A percentile compares a stretch with the other conserved stretches of the same genome.
phyloP scores from a whole-genome alignment of 1,139 yeast genomes.

The Yamadazyma diospyri region DNA sequence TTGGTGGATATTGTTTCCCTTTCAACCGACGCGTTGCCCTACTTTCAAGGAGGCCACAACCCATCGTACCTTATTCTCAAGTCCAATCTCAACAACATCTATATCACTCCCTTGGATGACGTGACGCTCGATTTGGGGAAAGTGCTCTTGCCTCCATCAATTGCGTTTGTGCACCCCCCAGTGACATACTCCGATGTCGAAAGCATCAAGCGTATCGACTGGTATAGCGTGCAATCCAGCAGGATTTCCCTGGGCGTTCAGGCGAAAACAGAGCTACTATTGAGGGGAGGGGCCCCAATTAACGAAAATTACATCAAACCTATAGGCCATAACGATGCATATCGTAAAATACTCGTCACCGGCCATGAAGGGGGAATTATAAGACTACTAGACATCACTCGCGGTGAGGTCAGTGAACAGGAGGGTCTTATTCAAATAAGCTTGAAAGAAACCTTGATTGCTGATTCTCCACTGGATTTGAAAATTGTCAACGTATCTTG shows the following conservation, averaged over 20 bases:
- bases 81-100: slow-evolving; percentile 52
- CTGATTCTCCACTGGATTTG: slow-evolving; percentile 25
- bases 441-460: slow-evolving; percentile 32
- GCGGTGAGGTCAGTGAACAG: slow-evolving; percentile 69
- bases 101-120: slow-evolving; percentile 26
- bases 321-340: slow-evolving; percentile 52
- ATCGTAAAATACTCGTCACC: slow-evolving; percentile 63
- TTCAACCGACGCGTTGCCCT: slow-evolving; percentile 45
- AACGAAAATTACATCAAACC: slow-evolving; percentile 33
- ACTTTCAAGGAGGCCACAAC: slow-evolving; percentile 67
- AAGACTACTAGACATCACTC: slow-evolving; percentile 77
- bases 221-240: slow-evolving; percentile 67
- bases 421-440: slow-evolving; percentile 35
- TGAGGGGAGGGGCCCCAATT: slow-evolving; percentile 73
- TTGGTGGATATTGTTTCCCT: slow-evolving; percentile 30
- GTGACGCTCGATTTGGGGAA: slow-evolving; percentile 58
- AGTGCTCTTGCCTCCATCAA: slow-evolving; percentile 69
- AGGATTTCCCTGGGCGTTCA: slow-evolving; percentile 36
- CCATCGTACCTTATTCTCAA: slow-evolving; percentile 59
- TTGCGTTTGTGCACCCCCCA: slow-evolving; percentile 78
- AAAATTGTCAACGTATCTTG: slow-evolving; percentile 61
- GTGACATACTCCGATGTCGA: slow-evolving; percentile 54
- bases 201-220: slow-evolving; percentile 59
- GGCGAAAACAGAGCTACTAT: slow-evolving; percentile 35
- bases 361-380: slow-evolving; percentile 84